Conservation (phyloP, 352 stramenopile genomes). For the Pythium sp. region DNA sequence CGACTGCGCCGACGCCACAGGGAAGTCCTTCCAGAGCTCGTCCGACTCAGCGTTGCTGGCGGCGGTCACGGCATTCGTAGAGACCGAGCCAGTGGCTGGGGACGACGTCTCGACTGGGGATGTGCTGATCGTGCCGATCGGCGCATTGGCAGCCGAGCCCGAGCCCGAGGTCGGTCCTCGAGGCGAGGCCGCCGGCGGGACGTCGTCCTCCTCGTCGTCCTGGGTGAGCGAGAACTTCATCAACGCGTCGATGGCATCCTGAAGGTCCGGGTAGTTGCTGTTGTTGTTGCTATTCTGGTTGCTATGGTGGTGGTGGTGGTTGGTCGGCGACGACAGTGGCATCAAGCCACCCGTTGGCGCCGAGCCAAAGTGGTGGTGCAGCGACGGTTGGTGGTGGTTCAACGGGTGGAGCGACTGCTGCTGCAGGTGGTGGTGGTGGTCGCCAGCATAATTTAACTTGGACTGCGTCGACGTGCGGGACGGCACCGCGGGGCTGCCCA, state of each 20-base stretch:
- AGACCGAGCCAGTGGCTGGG: constrained; percentile 20
- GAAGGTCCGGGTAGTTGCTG: constrained; percentile 62
- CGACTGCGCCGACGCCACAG: constrained; percentile 30
- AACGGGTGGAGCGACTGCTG: constrained; percentile 13
- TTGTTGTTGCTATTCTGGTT: constrained; percentile 11
- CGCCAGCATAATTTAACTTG: constrained; percentile 57
- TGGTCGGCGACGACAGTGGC: constrained; percentile 17
- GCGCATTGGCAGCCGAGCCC: background rate
- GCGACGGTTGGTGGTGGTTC: constrained; percentile 2
- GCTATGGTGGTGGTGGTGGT: constrained; percentile 13
- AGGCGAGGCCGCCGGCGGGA: constrained; percentile 9
- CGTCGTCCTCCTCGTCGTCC: constrained; percentile 42
- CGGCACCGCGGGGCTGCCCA: constrained; percentile 20
- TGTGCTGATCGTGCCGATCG: constrained; percentile 1
- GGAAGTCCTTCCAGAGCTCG: constrained; percentile 80
- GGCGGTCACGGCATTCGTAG: background rate
- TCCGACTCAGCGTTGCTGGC: constrained; percentile 45
- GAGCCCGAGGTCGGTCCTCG: background rate
- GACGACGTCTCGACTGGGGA: constrained; percentile 17
- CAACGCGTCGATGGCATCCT: constrained; percentile 86
- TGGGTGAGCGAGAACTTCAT: constrained; percentile 82
- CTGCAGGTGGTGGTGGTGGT: constrained; percentile 18
- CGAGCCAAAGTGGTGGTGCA: background rate
- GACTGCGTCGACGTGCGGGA: constrained; percentile 17
- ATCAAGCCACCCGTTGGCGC: constrained; percentile 20